Base-by-base conservation (phyloP, 192 early-diverging fungal genomes). In the Neocallimastix lanati region DNA sequence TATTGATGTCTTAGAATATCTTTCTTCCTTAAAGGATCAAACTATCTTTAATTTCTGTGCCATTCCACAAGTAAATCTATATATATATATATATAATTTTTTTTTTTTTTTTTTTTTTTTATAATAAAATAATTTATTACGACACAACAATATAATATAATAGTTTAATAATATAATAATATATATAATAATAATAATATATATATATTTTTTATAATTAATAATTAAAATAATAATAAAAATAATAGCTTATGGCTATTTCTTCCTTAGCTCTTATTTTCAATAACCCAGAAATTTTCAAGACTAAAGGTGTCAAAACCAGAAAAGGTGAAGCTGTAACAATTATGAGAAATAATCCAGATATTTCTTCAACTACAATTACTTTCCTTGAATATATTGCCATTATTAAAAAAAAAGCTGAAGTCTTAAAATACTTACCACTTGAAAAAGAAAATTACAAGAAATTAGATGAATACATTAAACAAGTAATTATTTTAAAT, bases 61-160 rank as follows among this genome's bases (percentile, higher is more conserved):
- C 18, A 99, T 99, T 79, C 98, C 98, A n/a, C 97, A 99, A 88
- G 92, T 97, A 29, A 77, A 79, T 83, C n/a, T n/a, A n/a, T n/a
- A n/a, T n/a, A n/a, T n/a, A n/a, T n/a, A n/a, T n/a, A n/a, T n/a
- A n/a, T n/a, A n/a, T n/a, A n/a, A n/a, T n/a, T n/a, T 13, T 28
- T 77, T 29, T 30, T 83, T n/a, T 81, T 28, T 7, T 83, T 16
- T 28, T 36, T 33, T 67, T 76, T 18, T 16, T 29, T 6, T 86
- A 30, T 25, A n/a, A 21, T 58, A 76, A 76, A 28, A 18, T 28
- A n/a, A n/a, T n/a, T n/a, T n/a, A n/a, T n/a, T n/a, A n/a, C n/a
- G n/a, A n/a, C n/a, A n/a, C n/a, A n/a, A n/a, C n/a, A n/a, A n/a
- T n/a, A n/a, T n/a, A n/a, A n/a, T n/a, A 28, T 76, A 80, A 33